These are phyloP conservation scores for Puccinia coronata DNA, from an alignment of 1,284 basidiomycete species.

Conservation along the genomic window DNA sequence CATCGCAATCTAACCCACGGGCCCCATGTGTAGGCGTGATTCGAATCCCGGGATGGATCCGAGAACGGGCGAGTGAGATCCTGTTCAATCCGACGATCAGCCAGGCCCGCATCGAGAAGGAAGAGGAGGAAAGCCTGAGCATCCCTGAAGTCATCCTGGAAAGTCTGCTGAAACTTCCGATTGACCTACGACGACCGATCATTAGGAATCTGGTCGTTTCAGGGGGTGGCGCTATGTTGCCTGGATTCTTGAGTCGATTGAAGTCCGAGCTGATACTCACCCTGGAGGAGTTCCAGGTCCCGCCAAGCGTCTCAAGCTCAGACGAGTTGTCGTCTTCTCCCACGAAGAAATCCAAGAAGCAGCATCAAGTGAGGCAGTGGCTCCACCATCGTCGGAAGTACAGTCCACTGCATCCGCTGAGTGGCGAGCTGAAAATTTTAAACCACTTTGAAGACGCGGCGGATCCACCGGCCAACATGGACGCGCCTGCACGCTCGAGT, in stretches of 20 bases:
- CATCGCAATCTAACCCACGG: constrained; percentile 22
- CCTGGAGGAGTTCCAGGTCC: background rate
- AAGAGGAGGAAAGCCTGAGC: constrained; percentile 65
- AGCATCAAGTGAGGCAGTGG: background rate
- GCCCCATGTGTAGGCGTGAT: constrained; percentile 65
- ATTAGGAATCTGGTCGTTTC: constrained; percentile 77
- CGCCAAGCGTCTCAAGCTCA: too few relatives aligned
- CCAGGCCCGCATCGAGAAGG: constrained; percentile 73
- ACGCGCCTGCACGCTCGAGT: too few relatives aligned
- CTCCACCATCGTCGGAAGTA: background rate
- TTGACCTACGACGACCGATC: constrained; percentile 80
- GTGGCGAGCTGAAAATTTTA: background rate
- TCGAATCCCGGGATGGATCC: constrained; percentile 87
- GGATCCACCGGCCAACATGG: background rate
- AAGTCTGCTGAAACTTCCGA: constrained; percentile 67
- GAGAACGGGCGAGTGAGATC: constrained; percentile 85
- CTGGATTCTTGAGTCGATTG: constrained; percentile 84
- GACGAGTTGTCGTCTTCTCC: background rate
- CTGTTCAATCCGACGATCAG: constrained; percentile 71
- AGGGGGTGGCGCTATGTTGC: constrained; percentile 87
- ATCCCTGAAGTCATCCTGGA: background rate
- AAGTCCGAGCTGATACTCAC: constrained; percentile 67
- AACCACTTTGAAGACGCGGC: background rate
- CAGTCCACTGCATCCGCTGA: background rate
- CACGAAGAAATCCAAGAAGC: background rate